Base-by-base conservation (phyloP, 78 protist species). In the Dictyostelium brefeldianum region DNA sequence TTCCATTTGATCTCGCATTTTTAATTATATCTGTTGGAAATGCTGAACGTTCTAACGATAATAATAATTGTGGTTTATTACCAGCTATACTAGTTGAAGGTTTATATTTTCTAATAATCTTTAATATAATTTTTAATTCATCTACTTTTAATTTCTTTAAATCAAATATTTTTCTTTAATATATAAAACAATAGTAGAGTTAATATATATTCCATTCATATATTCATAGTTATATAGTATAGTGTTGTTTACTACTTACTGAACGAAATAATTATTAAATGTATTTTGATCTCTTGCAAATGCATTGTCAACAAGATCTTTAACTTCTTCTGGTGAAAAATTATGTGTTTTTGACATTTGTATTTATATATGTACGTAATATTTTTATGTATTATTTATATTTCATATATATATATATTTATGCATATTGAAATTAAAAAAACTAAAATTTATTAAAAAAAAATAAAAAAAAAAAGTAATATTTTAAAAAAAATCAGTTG, bases 41-140 rank as follows among this genome's bases (percentile, higher is more conserved):
- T 4, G 46, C 73, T 65, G 14, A 3, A 12, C 1, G 17, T 15
- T 29, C 46, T 65, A 65, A 65, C 7, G n/a, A 10, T 3, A 3
- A 0, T 65, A 65, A 4, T 29, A 65, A 29, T 65, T 65, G 47
- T 25, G 73, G 73, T 65, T 65, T 65, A 65, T 65, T 65, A 12
- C 69, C 69, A 1, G 22, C 4, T 14, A 65, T 27, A 10, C n/a
- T 65, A 10, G 29, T n/a, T 9, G 7, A 2, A 11, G 73, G 73
- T 65, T 41, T 65, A 65, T 65, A 29, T 10, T 11, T 2, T 65
- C 46, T 65, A 14, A 65, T 18, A 4, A 65, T 29, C n/a, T 29
- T 65, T 65, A 65, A 65, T 65, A 65, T 65, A 25, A n/a, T 41
- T 14, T 65, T 65, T 10, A 65, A 10, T 65, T 65, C 73, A 29